Base-by-base conservation (phyloP, 257 asterid genomes). In the Lavandula angustifolia region DNA sequence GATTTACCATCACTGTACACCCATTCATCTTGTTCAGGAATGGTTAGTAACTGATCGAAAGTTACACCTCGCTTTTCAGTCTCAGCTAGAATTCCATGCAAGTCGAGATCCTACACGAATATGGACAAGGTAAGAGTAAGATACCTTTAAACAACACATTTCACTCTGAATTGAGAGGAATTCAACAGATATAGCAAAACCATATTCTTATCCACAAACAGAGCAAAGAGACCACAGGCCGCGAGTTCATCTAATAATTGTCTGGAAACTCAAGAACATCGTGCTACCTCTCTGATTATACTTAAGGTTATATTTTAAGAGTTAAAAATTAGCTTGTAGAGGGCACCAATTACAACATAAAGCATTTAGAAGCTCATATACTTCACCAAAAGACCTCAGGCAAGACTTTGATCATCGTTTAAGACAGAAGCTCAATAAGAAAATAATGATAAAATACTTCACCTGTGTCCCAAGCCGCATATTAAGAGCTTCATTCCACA, bases 401-500 rank as follows among this genome's bases (percentile, higher is more conserved):
- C 43, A 53, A 12, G 53, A 44, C 7, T 44, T 41, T 29, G 46
- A 49, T 9, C 54, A 66, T 53, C 27, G 64, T 16, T 31, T 57
- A 54, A 37, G 58, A 17, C 33, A 22, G 31, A 50, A 51, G 8
- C 12, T 68, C 54, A 57, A 48, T 1, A 57, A 68, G 33, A 59
- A 38, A 57, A 48, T 1, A 57, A 68, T 37, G 62, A 38, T 29
- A 62, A 46, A 42, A 64, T 7, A 61, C 43, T 37, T 73, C 68
- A 87, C 99, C 99, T 90, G 76, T 59, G 98, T 94, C 49, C 96
- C 96, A 70, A 94, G 99, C 62, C 99, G 87, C 89, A 84, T 94
- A 79, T 94, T 94, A 68, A 94, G 92, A 72, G 99, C 99, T 81
- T 94, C 99, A 63, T 94, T 94, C 99, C 99, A 94, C 98, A 94